Evolutionary conservation across 768 basidiomycete genomes (phyloP), one percentile per base, ranked within the genome.

Genomic region (Galerina marginata): DNA sequence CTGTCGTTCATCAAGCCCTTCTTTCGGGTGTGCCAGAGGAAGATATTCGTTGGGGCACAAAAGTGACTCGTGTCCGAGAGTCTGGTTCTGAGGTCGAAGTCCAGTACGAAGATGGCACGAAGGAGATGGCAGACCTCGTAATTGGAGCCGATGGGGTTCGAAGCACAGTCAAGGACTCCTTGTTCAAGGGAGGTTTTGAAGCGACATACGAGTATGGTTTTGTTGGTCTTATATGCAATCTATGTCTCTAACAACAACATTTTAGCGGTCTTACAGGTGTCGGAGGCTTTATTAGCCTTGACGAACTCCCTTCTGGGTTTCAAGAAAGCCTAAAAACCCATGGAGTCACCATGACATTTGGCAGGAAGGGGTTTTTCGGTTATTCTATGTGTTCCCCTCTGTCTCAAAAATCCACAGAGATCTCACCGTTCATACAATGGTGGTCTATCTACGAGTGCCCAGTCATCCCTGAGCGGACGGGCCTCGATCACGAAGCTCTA

Each of bases 121-220:
- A 65, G 25, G 77, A 78, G 50, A 61, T 46, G 20, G 75, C 72
- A 1, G 76, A 79, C 58, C 63, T 79, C 4, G 71, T 80, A 39
- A 74, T 79, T 38, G 79, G 79, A 9, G 78, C 78, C 0, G 78
- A 79, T 60, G 78, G 78, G 2, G 73, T 75, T 7, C 67, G 71
- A 47, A 79, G 79, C 60, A 65, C 75, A 0, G 69, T 75, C n/a
- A 69, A 76, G 15, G 65, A 72, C 39, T 71, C 68, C 7, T 63
- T 77, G 12, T 75, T 76, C 42, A 71, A 72, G 1, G 62, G 73
- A 6, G 45, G 57, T 25, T 66, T 61, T 48, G 58, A 59, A 29
- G 58, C 66, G n/a, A 14, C 50, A 42, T 68, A 66, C 37, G 64
- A 63, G 70, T 71, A 59, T 39, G 64, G 5, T 5, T 38, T 23